phyloP scores from a whole-genome alignment of 1,139 yeast species.

The Yarrowia galli region DNA sequence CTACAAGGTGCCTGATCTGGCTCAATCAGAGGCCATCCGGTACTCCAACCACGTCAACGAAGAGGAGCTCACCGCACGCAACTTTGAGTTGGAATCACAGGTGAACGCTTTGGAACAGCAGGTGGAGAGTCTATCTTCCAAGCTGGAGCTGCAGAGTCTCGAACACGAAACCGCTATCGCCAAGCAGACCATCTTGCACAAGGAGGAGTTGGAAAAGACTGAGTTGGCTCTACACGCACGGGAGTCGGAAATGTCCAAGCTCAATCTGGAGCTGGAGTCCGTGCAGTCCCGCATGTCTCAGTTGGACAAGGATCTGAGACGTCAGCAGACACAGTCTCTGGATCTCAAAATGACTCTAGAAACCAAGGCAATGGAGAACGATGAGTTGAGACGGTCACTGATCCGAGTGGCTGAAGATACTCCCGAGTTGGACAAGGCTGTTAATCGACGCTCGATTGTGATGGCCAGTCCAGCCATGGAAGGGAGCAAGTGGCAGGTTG shows the following conservation, averaged over 20 bases:
- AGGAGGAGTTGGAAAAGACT: conserved; percentile 43
- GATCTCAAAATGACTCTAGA: conserved; percentile 52
- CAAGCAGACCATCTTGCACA: conserved; percentile 28
- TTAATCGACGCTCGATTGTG: conserved; percentile 47
- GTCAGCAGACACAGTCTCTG: conserved; percentile 47
- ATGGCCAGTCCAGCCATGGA: conserved; percentile 42
- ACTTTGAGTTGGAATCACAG: conserved; percentile 38
- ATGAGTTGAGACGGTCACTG: conserved; percentile 49
- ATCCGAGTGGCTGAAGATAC: conserved; percentile 50
- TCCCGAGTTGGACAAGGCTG: conserved; percentile 49
- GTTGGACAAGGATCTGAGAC: conserved; percentile 46
- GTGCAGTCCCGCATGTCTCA: conserved; percentile 45
- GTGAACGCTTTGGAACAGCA: conserved; percentile 27
- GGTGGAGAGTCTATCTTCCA: conserved; percentile 39
- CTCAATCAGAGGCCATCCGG: conserved; percentile 10
- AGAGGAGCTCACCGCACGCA: conserved; percentile 39
- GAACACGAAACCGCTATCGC: conserved; percentile 30
- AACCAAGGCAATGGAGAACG: conserved; percentile 52
- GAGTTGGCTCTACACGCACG: conserved; percentile 36
- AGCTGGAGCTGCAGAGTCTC: conserved; percentile 39
- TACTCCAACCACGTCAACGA: conserved; percentile 34
- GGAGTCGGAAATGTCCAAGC: conserved; percentile 45
- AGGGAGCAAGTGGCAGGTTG: conserved; percentile 24
- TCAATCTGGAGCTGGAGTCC: conserved; percentile 46
- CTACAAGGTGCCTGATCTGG: conserved; percentile 37